Percentiles rank a stretch among this genome's conserved stretches.
These are phyloP conservation scores for Phaeomoniella chlamydospora DNA, from an alignment of 2,329 filamentous ascomycete species.

Conservation along the genomic window DNA sequence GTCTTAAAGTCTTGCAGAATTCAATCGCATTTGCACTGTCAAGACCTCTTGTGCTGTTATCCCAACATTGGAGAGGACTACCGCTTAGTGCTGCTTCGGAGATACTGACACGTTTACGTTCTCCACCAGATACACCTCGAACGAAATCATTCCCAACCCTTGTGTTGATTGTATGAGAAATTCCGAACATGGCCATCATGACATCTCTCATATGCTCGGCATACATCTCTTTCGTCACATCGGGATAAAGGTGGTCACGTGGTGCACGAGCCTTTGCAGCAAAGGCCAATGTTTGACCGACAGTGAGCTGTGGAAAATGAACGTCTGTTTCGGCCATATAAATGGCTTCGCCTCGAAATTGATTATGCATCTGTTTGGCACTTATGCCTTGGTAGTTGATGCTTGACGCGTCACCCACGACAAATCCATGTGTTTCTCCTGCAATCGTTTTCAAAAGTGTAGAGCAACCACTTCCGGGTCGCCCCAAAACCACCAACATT, in stretches of 20 bases:
- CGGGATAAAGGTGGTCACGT: constrained; percentile 22
- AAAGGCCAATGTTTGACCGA: constrained; percentile 67
- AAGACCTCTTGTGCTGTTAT: constrained; percentile 31
- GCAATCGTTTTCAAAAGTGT: constrained; percentile 72
- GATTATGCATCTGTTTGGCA: constrained; percentile 57
- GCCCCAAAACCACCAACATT: constrained; percentile 42
- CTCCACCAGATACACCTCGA: constrained; percentile 39
- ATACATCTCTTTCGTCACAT: constrained; percentile 28
- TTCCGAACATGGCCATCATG: constrained; percentile 38
- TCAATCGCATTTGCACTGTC: constrained; percentile 41
- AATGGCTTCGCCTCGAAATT: constrained; percentile 72
- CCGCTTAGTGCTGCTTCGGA: constrained; percentile 35
- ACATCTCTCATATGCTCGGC: constrained; percentile 32
- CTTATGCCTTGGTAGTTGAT: constrained; percentile 69
- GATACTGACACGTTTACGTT: constrained; percentile 42
- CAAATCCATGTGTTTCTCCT: constrained; percentile 66
- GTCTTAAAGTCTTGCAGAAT: constrained; percentile 34
- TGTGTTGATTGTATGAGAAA: constrained; percentile 27
- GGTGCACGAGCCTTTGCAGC: constrained; percentile 58
- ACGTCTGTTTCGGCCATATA: constrained; percentile 77
- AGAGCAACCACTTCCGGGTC: constrained; percentile 45
- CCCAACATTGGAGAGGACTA: constrained; percentile 28
- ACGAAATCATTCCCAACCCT: constrained; percentile 30
- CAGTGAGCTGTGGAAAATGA: constrained; percentile 63
- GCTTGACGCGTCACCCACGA: constrained; percentile 50